Evolutionary conservation across 2,329 filamentous ascomycete species (phyloP), one percentile per base, ranked within the genome.

Genomic region (Diaporthe capsici): DNA sequence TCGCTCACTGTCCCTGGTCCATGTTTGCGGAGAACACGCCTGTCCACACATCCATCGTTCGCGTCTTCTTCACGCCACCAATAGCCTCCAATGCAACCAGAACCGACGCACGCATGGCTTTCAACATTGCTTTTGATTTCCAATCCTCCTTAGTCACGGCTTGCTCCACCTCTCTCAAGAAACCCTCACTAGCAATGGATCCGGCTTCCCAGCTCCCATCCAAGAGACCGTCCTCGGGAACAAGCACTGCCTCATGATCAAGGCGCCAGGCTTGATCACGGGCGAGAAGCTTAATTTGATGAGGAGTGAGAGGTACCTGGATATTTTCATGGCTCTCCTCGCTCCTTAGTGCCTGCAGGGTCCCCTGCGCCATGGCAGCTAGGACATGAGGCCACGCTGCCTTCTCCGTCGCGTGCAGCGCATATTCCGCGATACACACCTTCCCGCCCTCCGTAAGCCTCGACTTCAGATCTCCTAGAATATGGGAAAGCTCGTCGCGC

Each of bases 131-230:
- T 67, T 77, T 81, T 8, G 83, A 80, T 70, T 81, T 81, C 51
- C 65, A 68, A 42, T 68, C 20, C n/a, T 81, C 79, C 51, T 81
- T 78, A 0, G 72, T 60, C 0, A 83, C 78, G 17, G 77, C 73
- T 22, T 81, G 76, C 8, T 84, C 81, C 7, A 86, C 78, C 37
- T 84, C 81, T 5, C 80, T 78, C 37, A 83, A 44, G 71, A 86
- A 85, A 13, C 76, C 75, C 28, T 78, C 67, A 37, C 77, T 78
- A 58, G 84, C 79, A 5, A 84, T 79, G 22, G 82, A 79, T 12
- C 77, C 80, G 1, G 85, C 82, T 79, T 90, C 87, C 88, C 89
- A 89, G 73, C 79, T 76, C 47, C 85, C 88, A 80, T 90, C 88
- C 37, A 82, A 72, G 77, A 90, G 75, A 3, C 81, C 85, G 13